These are phyloP conservation scores for Eustoma russellianum DNA, from an alignment of 257 asterid species.

Conservation along the genomic window DNA sequence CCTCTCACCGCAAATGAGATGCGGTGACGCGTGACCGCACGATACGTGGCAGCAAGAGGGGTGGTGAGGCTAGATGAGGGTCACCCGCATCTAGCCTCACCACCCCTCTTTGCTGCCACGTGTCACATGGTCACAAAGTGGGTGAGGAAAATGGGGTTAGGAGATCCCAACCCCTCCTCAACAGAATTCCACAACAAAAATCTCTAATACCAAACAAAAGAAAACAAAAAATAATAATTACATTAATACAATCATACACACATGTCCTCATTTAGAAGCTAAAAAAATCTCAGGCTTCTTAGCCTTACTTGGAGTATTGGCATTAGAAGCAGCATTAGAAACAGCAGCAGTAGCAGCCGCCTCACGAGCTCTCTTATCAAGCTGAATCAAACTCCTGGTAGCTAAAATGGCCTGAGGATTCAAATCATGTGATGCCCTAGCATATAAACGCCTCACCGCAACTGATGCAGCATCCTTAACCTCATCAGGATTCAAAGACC, in stretches of 20 bases:
- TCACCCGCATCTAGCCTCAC: too few species aligned
- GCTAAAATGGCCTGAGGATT: conserved; percentile 88
- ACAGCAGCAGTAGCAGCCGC: conserved; percentile 39
- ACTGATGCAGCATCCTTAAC: conserved; percentile 76
- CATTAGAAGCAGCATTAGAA: conserved; percentile 49
- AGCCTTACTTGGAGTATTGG: conserved; percentile 88
- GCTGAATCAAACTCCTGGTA: conserved; percentile 82
- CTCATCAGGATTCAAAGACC: conserved; percentile 59
- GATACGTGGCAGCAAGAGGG: too few species aligned
- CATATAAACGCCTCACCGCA: conserved; percentile 69
- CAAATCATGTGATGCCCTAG: conserved; percentile 89
- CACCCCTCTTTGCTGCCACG: too few species aligned
- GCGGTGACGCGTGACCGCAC: too few species aligned
- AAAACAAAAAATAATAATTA: not conserved
- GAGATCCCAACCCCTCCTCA: too few species aligned
- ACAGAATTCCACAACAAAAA: conserved; percentile 26
- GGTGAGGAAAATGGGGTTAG: too few species aligned
- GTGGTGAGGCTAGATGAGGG: too few species aligned
- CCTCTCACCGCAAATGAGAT: too few species aligned
- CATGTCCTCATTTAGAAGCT: conserved; percentile 59
- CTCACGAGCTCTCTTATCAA: conserved; percentile 64
- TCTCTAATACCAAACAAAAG: conserved; percentile 17
- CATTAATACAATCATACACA: conserved; percentile 5
- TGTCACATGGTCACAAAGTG: too few species aligned
- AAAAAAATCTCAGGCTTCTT: conserved; percentile 90